A percentile compares a stretch with the other conserved stretches of the same genome.
Evolutionary conservation across 257 asterid species (phyloP).

Genomic region (Solanum pimpinellifolium): DNA sequence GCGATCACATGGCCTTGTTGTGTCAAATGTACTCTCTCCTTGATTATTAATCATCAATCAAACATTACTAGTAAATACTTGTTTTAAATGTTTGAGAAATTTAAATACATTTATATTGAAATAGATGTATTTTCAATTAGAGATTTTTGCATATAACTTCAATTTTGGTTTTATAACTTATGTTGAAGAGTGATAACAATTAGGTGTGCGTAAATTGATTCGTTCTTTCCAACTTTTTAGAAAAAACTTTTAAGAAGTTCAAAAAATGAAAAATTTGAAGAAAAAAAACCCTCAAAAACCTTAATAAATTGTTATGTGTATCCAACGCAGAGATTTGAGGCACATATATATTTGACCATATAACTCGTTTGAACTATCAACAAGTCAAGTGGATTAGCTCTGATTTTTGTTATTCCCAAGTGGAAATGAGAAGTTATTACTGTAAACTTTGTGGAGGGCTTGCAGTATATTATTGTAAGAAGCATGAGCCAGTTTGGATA

Average conservation of each 20-base stretch:
- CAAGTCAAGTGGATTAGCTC: not conserved
- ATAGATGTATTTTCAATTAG: not conserved
- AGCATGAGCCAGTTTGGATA: not conserved
- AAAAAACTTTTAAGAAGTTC: not conserved
- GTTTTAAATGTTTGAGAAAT: not conserved
- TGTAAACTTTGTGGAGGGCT: not conserved
- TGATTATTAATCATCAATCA: not conserved
- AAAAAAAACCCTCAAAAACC: not conserved
- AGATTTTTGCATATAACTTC: not conserved
- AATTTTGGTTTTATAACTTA: not conserved
- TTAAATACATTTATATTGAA: not conserved
- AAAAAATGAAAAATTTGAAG: not conserved
- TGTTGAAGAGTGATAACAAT: too few relatives aligned
- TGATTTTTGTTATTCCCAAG: not conserved
- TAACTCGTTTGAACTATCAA: not conserved
- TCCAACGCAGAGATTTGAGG: not conserved
- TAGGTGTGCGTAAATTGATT: not conserved
- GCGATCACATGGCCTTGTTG: not conserved
- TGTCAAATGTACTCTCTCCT: not conserved
- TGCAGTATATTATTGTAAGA: not conserved
- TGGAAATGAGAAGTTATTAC: not conserved
- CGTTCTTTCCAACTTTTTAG: rapidly evolving
- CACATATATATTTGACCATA: not conserved
- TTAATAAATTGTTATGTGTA: not conserved
- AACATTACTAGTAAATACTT: not conserved